These are phyloP conservation scores for Kodamaea hsintzibuensis DNA, from an alignment of 805 yeast genomes.

Conservation along the genomic window DNA sequence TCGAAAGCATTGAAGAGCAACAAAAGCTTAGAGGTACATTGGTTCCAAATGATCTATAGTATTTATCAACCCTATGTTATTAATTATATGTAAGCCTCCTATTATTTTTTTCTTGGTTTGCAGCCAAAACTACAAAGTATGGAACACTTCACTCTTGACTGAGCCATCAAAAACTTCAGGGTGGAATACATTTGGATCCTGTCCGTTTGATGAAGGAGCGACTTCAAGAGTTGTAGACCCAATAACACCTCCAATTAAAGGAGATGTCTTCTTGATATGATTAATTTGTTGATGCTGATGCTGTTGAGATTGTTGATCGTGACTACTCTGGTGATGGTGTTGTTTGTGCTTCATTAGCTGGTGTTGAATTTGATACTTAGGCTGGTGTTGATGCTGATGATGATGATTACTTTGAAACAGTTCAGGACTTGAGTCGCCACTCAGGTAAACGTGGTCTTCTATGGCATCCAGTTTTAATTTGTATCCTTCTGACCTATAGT, in stretches of 20 bases:
- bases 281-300: background rate
- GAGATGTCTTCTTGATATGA: background rate
- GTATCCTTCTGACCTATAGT: constrained; percentile 27
- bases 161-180: background rate
- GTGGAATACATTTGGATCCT: background rate
- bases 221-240: background rate
- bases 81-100: background rate
- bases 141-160: background rate
- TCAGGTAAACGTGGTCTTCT: constrained; percentile 1
- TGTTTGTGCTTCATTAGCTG: background rate
- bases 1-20: constrained; percentile 78
- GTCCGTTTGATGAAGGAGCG: background rate
- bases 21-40: constrained; percentile 71
- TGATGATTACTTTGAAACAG: background rate
- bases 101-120: background rate
- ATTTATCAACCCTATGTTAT: background rate
- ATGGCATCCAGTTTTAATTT: constrained; percentile 12
- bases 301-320: background rate
- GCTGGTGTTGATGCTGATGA: background rate
- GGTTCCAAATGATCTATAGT: background rate
- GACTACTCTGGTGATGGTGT: background rate
- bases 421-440: constrained; percentile 3
- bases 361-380: background rate
- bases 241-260: background rate
- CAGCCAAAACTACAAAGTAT: background rate